A percentile compares a stretch with the other conserved stretches of the same genome.
Evolutionary conservation across 352 stramenopile species (phyloP).

Genomic region (Globisporangium spiculum): DNA sequence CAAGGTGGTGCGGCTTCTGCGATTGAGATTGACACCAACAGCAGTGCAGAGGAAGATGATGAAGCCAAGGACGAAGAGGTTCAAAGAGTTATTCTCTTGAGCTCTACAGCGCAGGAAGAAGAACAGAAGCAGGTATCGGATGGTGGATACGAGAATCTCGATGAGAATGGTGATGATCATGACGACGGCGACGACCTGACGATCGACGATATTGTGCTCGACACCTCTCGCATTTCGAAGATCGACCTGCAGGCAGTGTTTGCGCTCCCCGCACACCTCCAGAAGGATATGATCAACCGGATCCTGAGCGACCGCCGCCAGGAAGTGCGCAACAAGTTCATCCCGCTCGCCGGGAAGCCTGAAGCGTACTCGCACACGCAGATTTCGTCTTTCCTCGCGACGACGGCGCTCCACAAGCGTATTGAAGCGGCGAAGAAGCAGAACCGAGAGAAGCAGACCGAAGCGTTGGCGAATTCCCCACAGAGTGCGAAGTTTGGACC

Average conservation of each 20-base stretch:
- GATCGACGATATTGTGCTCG: conserved; percentile 59
- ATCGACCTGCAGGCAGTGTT: conserved; percentile 89
- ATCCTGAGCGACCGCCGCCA: conserved; percentile 86
- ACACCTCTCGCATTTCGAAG: conserved; percentile 50
- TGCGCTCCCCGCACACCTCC: conserved; percentile 80
- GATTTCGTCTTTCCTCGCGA: conserved; percentile 94
- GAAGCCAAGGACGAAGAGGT: conserved; percentile 3
- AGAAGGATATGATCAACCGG: conserved; percentile 92
- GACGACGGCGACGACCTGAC: conserved; percentile 39
- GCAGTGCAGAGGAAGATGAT: not conserved
- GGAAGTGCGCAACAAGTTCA: conserved; percentile 93
- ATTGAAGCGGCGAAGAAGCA: conserved; percentile 66
- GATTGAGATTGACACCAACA: conserved; percentile 12
- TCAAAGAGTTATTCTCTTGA: not conserved
- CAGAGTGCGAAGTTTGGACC: conserved; percentile 19
- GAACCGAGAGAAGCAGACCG: conserved; percentile 32
- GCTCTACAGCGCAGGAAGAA: not conserved
- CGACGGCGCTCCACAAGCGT: conserved; percentile 86
- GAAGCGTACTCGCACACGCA: conserved; percentile 95
- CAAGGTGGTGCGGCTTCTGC: not conserved
- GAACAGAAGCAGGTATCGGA: not conserved
- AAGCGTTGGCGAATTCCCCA: conserved; percentile 17
- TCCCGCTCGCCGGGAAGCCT: conserved; percentile 93
- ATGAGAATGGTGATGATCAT: conserved; percentile 3
- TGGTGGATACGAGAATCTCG: not conserved